phyloP scores from a whole-genome alignment of 495 filamentous ascomycete species.

The Paragyromitra xinjiangensis region DNA sequence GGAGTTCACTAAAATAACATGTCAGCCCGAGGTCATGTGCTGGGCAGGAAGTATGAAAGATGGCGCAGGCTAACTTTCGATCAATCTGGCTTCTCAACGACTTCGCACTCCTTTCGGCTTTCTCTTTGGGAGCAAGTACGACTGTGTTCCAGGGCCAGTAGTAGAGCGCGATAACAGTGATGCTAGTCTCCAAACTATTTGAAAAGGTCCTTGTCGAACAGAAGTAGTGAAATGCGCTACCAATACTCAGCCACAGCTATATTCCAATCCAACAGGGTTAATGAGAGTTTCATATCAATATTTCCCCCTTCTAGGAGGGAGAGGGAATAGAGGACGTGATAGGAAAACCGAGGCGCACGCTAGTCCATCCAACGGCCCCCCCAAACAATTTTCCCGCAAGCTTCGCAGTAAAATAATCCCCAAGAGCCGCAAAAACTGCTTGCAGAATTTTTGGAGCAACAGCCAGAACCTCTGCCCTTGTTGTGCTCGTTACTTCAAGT shows the following conservation, averaged over 20 bases:
- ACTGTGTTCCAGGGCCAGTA: conserved; percentile 81
- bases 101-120: conserved; percentile 9
- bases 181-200: conserved; percentile 87
- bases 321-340: not conserved
- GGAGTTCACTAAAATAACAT: conserved; percentile 60
- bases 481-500: conserved; percentile 63
- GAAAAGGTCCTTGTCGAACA: conserved; percentile 92
- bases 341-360: conserved; percentile 37
- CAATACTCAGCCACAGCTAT: conserved; percentile 73
- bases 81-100: conserved; percentile 20
- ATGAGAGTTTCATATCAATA: not conserved
- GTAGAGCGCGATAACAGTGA: conserved; percentile 81
- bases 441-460: conserved; percentile 78
- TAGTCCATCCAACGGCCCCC: conserved; percentile 58
- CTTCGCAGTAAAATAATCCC: conserved; percentile 91
- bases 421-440: conserved; percentile 76
- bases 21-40: conserved; percentile 3
- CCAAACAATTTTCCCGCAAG: conserved; percentile 79
- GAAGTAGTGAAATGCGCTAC: conserved; percentile 97
- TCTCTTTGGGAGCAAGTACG: conserved; percentile 10
- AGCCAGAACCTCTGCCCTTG: conserved; percentile 71
- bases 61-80: conserved; percentile 26
- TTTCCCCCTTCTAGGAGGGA: not conserved
- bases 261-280: conserved; percentile 15
- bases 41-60: not conserved